These are phyloP conservation scores for Fusarium sp. DNA, from an alignment of 2,329 filamentous ascomycete genomes.

Conservation along the genomic window DNA sequence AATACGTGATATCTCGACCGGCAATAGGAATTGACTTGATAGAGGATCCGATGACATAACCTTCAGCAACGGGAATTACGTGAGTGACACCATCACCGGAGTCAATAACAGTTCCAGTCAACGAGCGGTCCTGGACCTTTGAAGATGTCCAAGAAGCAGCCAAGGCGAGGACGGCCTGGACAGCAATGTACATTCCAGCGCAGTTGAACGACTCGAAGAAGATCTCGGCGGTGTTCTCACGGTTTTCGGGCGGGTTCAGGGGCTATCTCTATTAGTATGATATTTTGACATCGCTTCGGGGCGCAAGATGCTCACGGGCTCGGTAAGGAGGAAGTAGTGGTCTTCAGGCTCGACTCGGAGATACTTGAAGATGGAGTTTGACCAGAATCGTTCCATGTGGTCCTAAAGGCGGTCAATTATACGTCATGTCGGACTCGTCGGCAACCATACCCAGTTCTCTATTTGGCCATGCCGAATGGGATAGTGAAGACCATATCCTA, in stretches of 20 bases:
- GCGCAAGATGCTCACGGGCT: conserved; percentile 74
- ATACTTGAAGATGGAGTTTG: conserved; percentile 99
- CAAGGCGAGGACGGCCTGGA: conserved; percentile 95
- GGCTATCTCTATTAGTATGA: conserved; percentile 66
- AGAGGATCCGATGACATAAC: conserved; percentile 98
- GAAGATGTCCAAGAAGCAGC: conserved; percentile 99
- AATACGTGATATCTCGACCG: conserved; percentile 98
- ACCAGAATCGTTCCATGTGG: conserved; percentile 99
- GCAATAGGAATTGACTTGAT: conserved; percentile 99
- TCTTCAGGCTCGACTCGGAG: conserved; percentile 97
- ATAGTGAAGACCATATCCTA: conserved; percentile 95
- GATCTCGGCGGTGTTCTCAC: conserved; percentile 98
- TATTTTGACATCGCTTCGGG: neutral
- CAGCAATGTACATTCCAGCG: conserved; percentile 97
- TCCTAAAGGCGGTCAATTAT: conserved; percentile 68
- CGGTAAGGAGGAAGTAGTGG: conserved; percentile 97
- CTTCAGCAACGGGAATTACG: conserved; percentile 97
- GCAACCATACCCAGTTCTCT: conserved; percentile 87
- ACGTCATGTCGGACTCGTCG: neutral
- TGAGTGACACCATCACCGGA: conserved; percentile 99
- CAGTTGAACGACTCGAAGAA: conserved; percentile 99
- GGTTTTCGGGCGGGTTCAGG: conserved; percentile 97
- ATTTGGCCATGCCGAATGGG: conserved; percentile 98
- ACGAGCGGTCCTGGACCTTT: conserved; percentile 94
- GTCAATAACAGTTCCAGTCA: conserved; percentile 98